These are phyloP conservation scores for Hypoxylon sp. DNA, from an alignment of 2,329 filamentous ascomycete species.

Conservation along the genomic window DNA sequence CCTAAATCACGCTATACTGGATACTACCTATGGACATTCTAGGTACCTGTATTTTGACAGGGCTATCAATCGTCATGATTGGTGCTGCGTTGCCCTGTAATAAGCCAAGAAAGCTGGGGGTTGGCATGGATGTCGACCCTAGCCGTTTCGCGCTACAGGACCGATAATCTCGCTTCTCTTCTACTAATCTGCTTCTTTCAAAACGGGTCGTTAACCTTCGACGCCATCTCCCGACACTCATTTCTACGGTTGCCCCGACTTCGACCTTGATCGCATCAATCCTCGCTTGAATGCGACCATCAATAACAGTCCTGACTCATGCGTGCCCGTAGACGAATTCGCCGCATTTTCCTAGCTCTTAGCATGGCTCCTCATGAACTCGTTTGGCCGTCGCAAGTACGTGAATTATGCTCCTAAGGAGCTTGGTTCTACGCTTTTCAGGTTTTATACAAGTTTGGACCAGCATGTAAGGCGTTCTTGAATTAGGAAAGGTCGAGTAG, in stretches of 20 bases:
- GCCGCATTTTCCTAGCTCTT: neutral
- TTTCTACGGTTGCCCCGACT: neutral
- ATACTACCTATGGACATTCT: too few species aligned
- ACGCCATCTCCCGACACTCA: neutral
- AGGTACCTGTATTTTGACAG: neutral
- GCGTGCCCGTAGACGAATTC: neutral
- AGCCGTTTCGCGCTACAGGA: too few species aligned
- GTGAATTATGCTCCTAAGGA: neutral
- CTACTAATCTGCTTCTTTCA: neutral
- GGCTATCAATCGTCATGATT: neutral
- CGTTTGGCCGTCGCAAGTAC: neutral
- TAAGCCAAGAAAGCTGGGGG: neutral
- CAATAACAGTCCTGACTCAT: too few species aligned
- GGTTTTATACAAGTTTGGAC: neutral
- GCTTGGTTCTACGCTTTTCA: neutral
- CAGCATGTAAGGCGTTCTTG: too few species aligned
- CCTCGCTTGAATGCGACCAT: neutral
- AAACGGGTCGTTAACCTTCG: neutral
- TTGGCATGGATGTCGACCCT: neutral
- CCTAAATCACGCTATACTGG: too few species aligned
- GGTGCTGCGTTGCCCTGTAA: neutral
- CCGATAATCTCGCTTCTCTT: neutral
- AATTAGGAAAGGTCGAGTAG: too few species aligned
- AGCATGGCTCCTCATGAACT: neutral
- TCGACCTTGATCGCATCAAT: neutral